phyloP scores from a whole-genome alignment of 2,329 filamentous ascomycete genomes.

The Talaromyces islandicus region DNA sequence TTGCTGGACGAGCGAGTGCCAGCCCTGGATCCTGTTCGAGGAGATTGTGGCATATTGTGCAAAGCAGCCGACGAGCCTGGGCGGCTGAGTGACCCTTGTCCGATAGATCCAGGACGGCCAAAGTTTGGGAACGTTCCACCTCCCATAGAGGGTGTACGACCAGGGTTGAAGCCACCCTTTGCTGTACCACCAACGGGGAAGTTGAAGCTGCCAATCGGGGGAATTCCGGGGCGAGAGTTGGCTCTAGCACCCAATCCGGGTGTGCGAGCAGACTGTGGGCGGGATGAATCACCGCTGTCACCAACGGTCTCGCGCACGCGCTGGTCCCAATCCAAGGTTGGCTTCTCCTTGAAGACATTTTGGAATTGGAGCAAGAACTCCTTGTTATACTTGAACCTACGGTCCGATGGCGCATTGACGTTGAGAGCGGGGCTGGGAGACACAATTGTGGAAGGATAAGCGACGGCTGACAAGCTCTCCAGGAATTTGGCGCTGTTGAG shows the following conservation, averaged over 20 bases:
- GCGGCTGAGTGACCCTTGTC: slow-evolving; percentile 58
- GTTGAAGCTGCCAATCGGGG: slow-evolving; percentile 71
- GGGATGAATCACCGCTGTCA: slow-evolving; percentile 63
- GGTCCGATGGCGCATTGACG: slow-evolving; percentile 58
- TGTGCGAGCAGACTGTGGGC: slow-evolving; percentile 48
- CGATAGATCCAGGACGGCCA: slow-evolving; percentile 59
- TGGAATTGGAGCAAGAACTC: slow-evolving; percentile 96
- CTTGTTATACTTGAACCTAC: slow-evolving; percentile 93
- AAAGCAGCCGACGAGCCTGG: slow-evolving; percentile 48
- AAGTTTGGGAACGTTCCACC: slow-evolving; percentile 55
- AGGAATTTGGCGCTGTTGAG: slow-evolving; percentile 89
- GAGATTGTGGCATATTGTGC: slow-evolving; percentile 62
- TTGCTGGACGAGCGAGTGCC: slow-evolving; percentile 45
- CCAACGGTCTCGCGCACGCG: slow-evolving; percentile 82
- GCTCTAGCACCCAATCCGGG: slow-evolving; percentile 46
- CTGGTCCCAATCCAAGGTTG: slow-evolving; percentile 84
- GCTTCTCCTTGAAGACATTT: slow-evolving; percentile 92
- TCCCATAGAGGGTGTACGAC: slow-evolving; percentile 29
- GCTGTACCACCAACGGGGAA: slow-evolving; percentile 66
- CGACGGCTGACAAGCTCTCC: slow-evolving; percentile 67
- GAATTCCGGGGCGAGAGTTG: slow-evolving; percentile 47
- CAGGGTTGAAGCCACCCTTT: slow-evolving; percentile 65
- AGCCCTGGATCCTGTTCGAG: slow-evolving; percentile 57
- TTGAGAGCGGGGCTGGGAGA: slow-evolving; percentile 93
- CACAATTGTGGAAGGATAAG: slow-evolving; percentile 76